phyloP scores from a whole-genome alignment of 2,329 filamentous ascomycete species.

The Epichloe sibirici region DNA sequence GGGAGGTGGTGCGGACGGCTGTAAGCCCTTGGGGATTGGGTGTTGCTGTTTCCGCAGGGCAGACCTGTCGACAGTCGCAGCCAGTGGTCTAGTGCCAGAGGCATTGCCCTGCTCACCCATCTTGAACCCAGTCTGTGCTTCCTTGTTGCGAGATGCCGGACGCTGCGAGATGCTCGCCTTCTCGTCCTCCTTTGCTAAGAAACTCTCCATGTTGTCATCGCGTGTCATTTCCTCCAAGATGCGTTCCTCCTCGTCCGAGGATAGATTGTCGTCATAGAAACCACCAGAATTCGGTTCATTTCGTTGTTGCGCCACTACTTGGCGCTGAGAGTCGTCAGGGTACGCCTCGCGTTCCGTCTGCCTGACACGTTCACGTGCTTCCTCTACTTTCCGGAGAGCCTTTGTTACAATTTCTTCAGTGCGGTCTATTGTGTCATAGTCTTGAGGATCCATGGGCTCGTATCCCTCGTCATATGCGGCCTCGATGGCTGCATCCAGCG shows the following conservation, averaged over 20 bases:
- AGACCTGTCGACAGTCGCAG: slow-evolving; percentile 56
- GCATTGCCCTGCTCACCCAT: slow-evolving; percentile 37
- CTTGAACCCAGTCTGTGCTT: slow-evolving; percentile 70
- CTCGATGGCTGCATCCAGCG: slow-evolving; percentile 88
- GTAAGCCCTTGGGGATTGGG: slow-evolving; percentile 9
- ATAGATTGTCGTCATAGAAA: slow-evolving; percentile 47
- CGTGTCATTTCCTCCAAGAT: slow-evolving; percentile 80
- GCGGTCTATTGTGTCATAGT: slow-evolving; percentile 22
- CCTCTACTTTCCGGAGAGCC: slow-evolving; percentile 54
- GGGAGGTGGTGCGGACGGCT: slow-evolving; percentile 33
- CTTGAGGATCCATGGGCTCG: slow-evolving; percentile 51
- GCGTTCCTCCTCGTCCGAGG: slow-evolving; percentile 61
- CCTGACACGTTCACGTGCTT: slow-evolving; percentile 63
- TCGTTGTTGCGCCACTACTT: slow-evolving; percentile 20
- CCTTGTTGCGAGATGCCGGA: slow-evolving; percentile 59
- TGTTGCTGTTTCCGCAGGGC: slow-evolving; percentile 8
- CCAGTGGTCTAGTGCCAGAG: slow-evolving; percentile 41
- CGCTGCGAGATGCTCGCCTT: slow-evolving; percentile 39
- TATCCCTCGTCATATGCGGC: slow-evolving; percentile 90
- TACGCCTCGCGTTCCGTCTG: slow-evolving; percentile 59
- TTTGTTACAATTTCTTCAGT: slow-evolving; percentile 37
- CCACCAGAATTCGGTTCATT: slow-evolving; percentile 30
- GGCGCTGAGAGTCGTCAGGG: slow-evolving; percentile 13
- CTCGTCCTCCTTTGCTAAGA: slow-evolving; percentile 44
- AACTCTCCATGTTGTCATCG: slow-evolving; percentile 72